These are phyloP conservation scores for Castanea mollissima DNA, from an alignment of 306 rosid genomes.

Conservation along the genomic window DNA sequence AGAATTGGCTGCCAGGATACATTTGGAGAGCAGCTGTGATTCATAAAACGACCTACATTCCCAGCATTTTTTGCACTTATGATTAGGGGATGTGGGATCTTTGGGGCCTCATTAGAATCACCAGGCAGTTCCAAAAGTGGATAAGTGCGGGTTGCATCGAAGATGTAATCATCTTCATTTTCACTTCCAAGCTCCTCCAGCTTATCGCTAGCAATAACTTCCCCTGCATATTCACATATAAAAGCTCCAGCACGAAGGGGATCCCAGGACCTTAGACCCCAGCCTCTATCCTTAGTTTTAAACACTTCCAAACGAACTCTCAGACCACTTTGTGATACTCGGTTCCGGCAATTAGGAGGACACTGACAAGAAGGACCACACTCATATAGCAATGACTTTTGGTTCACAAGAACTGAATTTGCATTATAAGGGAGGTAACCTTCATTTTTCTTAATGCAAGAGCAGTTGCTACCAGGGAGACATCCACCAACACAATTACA, in stretches of 20 bases:
- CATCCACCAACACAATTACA: conserved; percentile 82
- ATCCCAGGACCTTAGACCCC: conserved; percentile 96
- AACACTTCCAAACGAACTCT: conserved; percentile 80
- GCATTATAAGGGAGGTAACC: conserved; percentile 62
- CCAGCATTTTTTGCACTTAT: conserved; percentile 70
- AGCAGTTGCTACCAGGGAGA: conserved; percentile 55
- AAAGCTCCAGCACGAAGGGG: conserved; percentile 86
- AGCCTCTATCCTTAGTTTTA: conserved; percentile 71
- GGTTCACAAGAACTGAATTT: conserved; percentile 54
- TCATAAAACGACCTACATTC: conserved; percentile 93
- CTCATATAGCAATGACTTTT: conserved; percentile 66
- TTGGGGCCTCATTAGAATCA: conserved; percentile 56
- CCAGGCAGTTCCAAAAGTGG: conserved; percentile 66
- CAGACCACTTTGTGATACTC: conserved; percentile 70
- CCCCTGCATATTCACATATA: conserved; percentile 90
- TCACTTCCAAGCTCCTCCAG: conserved; percentile 64
- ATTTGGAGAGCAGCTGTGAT: conserved; percentile 92
- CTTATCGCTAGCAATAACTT: conserved; percentile 60
- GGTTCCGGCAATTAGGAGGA: conserved; percentile 71
- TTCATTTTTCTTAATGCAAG: conserved; percentile 72
- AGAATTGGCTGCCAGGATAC: conserved; percentile 73
- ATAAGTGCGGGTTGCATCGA: conserved; percentile 71
- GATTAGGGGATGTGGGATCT: conserved; percentile 64
- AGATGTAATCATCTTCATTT: conserved; percentile 64
- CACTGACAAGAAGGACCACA: conserved; percentile 83